Conservation (phyloP, 73 alveolate genomes). For the Symbiodinium pilosum region DNA sequence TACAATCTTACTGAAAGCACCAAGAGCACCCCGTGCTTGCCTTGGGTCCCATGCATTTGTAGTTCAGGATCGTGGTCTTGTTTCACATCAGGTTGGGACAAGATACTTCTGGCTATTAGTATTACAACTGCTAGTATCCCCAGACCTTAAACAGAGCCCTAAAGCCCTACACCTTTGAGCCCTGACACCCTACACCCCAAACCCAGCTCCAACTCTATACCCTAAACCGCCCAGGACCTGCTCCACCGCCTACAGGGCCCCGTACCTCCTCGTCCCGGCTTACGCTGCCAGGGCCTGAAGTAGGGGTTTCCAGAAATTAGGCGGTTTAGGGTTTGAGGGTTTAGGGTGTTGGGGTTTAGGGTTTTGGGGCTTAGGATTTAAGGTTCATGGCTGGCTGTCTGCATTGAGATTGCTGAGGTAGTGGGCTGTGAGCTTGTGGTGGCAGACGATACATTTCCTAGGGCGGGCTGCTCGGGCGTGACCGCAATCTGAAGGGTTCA, state of each 20-base stretch:
- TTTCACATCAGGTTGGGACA: too few relatives aligned
- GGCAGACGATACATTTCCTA: too few relatives aligned
- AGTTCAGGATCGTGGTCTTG: too few relatives aligned
- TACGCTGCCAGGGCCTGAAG: neutral
- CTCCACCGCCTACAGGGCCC: neutral
- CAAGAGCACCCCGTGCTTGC: too few relatives aligned
- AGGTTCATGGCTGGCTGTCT: too few relatives aligned
- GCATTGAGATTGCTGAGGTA: neutral
- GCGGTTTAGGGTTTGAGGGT: neutral
- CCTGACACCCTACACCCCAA: neutral
- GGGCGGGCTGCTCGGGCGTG: neutral
- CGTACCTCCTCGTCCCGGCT: neutral
- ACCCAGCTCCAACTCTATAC: neutral
- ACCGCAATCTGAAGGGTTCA: neutral
- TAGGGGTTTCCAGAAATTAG: neutral
- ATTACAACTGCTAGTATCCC: too few relatives aligned
- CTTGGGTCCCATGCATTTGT: too few relatives aligned
- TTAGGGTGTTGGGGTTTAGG: neutral
- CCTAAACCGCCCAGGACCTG: neutral
- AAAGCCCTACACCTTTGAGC: neutral
- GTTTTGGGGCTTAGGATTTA: neutral
- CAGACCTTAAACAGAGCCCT: neutral
- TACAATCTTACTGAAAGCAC: too few relatives aligned
- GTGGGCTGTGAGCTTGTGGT: too few relatives aligned
- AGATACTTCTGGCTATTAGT: too few relatives aligned